These are phyloP conservation scores for Teratosphaeria pseudoeucalypti DNA, from an alignment of 2,329 filamentous ascomycete species.

Conservation along the genomic window DNA sequence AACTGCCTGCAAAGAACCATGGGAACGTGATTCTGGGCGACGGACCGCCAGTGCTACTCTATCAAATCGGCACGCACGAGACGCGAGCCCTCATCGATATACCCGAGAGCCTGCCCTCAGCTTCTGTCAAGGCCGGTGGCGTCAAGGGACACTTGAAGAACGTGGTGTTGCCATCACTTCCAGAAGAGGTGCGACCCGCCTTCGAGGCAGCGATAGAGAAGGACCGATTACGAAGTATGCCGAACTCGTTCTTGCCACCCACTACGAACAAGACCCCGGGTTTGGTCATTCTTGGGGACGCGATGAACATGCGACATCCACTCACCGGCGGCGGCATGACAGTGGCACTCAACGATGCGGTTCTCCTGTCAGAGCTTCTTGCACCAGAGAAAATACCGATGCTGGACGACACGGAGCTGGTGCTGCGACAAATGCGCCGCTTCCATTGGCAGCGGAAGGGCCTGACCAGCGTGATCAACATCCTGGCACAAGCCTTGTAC, in stretches of 20 bases:
- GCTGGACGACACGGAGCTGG: slow-evolving; percentile 55
- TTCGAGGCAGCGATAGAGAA: slow-evolving; percentile 66
- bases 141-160: slow-evolving; percentile 76
- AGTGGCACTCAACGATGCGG: slow-evolving; percentile 85
- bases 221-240: slow-evolving; percentile 79
- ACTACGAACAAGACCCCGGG: slow-evolving; percentile 61
- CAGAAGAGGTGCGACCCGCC: slow-evolving; percentile 57
- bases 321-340: slow-evolving; percentile 97
- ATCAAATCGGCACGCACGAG: slow-evolving; percentile 93
- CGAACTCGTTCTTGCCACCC: slow-evolving; percentile 86
- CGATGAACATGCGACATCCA: slow-evolving; percentile 98
- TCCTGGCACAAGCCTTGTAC: slow-evolving; percentile 92
- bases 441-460: slow-evolving; percentile 86
- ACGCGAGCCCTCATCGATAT: slow-evolving; percentile 85
- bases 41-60: slow-evolving; percentile 71
- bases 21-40: slow-evolving; percentile 83
- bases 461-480: slow-evolving; percentile 83
- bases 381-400: slow-evolving; percentile 56
- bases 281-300: slow-evolving; percentile 78
- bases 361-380: slow-evolving; percentile 65
- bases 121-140: slow-evolving; percentile 63
- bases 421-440: slow-evolving; percentile 56
- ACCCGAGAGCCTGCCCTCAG: slow-evolving; percentile 64
- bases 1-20: slow-evolving; percentile 62
- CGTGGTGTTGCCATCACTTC: slow-evolving; percentile 68